Percentiles rank a stretch among this genome's conserved stretches.
These are phyloP conservation scores for Trypanosoma rangeli DNA, from an alignment of 208 protist species.

Conservation along the genomic window DNA sequence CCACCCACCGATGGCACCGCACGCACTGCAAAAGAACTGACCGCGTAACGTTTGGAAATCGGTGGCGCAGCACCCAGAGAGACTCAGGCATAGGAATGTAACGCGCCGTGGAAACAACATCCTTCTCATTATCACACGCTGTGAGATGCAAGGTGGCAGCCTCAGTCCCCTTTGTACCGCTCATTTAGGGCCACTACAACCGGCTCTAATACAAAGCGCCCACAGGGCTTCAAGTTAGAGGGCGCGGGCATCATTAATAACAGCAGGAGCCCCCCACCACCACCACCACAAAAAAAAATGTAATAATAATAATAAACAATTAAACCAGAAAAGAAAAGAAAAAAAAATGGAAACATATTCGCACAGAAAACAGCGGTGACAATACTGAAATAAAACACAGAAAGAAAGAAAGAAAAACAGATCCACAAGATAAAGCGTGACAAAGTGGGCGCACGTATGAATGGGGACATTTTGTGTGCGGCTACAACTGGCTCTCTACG, in stretches of 20 bases:
- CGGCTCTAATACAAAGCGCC: neutral
- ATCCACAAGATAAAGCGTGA: too few species aligned
- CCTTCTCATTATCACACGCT: neutral
- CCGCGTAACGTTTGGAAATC: slow-evolving; percentile 63
- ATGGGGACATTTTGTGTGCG: too few species aligned
- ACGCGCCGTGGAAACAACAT: slow-evolving; percentile 19
- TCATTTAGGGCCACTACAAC: neutral
- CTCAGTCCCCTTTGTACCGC: neutral
- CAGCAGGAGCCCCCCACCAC: neutral
- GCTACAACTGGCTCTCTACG: too few species aligned
- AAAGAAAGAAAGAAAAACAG: too few species aligned
- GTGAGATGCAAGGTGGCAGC: neutral
- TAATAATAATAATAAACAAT: slow-evolving; percentile 9
- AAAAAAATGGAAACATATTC: too few species aligned
- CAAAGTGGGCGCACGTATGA: too few species aligned
- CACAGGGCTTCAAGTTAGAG: neutral
- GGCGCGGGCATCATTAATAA: neutral
- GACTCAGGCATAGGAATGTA: slow-evolving; percentile 64
- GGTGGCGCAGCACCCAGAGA: slow-evolving; percentile 44
- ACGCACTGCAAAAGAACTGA: slow-evolving; percentile 70
- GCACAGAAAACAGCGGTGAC: too few species aligned
- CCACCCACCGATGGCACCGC: slow-evolving; percentile 73
- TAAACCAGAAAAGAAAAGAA: slow-evolving; percentile 6
- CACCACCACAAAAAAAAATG: neutral
- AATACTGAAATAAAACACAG: too few species aligned